A percentile compares a stretch with the other conserved stretches of the same genome.
These are phyloP conservation scores for Primulina huaijiensis DNA, from an alignment of 257 asterid species.

Conservation along the genomic window DNA sequence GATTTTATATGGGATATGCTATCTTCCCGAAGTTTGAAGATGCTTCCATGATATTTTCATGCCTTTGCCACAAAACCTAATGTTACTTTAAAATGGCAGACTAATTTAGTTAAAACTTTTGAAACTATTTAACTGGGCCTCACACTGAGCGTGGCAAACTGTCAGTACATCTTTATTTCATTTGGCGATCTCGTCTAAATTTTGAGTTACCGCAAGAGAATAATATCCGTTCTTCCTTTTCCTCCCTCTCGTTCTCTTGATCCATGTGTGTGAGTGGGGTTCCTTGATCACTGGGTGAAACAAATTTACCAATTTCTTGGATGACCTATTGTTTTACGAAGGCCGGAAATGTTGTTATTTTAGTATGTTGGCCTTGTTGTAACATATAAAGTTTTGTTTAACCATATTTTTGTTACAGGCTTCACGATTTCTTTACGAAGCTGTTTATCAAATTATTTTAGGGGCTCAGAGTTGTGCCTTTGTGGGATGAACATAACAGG, in stretches of 20 bases:
- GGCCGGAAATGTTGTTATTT: neutral
- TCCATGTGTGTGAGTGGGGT: neutral
- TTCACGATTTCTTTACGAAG: constrained; percentile 15
- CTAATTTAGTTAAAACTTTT: neutral
- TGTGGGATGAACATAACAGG: constrained; percentile 46
- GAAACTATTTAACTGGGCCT: neutral
- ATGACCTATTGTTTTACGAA: neutral
- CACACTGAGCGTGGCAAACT: neutral
- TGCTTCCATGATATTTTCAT: neutral
- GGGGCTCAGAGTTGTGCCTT: constrained; percentile 55
- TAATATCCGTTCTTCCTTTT: no score
- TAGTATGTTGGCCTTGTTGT: neutral
- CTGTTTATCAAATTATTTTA: constrained; percentile 24
- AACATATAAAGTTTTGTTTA: neutral
- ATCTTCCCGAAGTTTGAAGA: neutral
- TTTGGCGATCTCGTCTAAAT: no score
- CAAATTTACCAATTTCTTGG: neutral
- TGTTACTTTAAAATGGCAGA: neutral
- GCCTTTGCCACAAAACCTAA: neutral
- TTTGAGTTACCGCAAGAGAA: no score
- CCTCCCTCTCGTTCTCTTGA: no score
- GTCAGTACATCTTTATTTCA: neutral
- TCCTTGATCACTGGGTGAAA: neutral
- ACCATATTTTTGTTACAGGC: neutral
- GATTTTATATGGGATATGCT: neutral